Conservation (phyloP, 192 early-diverging fungal species). For the Jimgerdemannia flammicorona region DNA sequence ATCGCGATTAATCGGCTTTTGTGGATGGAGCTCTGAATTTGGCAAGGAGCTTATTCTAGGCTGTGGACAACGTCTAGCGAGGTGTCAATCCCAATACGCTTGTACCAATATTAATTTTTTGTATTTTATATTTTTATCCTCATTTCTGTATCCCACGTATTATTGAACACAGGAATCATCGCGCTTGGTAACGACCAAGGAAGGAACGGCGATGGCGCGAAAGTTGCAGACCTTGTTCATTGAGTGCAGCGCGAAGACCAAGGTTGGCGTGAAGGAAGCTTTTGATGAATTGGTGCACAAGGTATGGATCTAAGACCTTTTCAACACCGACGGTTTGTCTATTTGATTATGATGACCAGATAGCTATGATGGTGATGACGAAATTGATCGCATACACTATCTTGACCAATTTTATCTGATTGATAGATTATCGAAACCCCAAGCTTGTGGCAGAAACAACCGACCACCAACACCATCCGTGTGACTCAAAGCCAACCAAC, state of each 20-base stretch:
- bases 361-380: too few relatives aligned
- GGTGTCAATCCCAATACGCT: too few relatives aligned
- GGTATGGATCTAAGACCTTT: slow-evolving; percentile 36
- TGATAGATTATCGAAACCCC: slow-evolving; percentile 62
- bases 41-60: too few relatives aligned
- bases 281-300: slow-evolving; percentile 93
- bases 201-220: slow-evolving; percentile 89
- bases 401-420: background rate
- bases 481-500: slow-evolving; percentile 11
- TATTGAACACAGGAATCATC: slow-evolving; percentile 37
- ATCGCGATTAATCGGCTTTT: background rate
- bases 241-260: slow-evolving; percentile 96
- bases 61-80: too few relatives aligned
- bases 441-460: slow-evolving; percentile 57
- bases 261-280: slow-evolving; percentile 86
- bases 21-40: too few relatives aligned
- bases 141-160: background rate
- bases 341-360: slow-evolving; percentile 2
- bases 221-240: slow-evolving; percentile 91
- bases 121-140: too few relatives aligned
- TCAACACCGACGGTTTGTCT: background rate
- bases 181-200: slow-evolving; percentile 76
- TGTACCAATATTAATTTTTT: too few relatives aligned
- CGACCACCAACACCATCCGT: slow-evolving; percentile 10
- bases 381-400: too few relatives aligned